Evolutionary conservation across 305 asterid species (phyloP).

Genomic region (Fraxinus greggii): DNA sequence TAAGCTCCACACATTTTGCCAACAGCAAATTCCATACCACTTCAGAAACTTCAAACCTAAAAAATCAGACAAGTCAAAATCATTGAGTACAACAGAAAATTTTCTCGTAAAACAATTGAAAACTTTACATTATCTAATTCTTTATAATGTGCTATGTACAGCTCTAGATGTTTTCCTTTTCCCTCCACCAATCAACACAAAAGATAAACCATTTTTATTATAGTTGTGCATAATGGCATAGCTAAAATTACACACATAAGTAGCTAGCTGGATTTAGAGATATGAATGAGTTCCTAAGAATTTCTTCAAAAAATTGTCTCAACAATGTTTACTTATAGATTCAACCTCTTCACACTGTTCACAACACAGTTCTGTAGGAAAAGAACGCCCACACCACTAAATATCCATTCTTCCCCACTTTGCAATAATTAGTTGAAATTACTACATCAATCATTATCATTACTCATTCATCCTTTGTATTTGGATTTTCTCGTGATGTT

Average conservation of each 20-base stretch:
- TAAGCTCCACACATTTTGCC: conserved; percentile 69
- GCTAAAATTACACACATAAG: not conserved
- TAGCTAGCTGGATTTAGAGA: not conserved
- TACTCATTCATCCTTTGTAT: not conserved
- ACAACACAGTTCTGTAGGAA: not conserved
- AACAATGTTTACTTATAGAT: not conserved
- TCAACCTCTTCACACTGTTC: not conserved
- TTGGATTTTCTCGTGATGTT: not conserved
- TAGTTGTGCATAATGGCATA: not conserved
- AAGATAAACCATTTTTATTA: not conserved
- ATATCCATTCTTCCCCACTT: not conserved
- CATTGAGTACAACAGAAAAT: conserved; percentile 9
- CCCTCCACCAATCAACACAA: conserved; percentile 6
- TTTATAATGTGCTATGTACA: not conserved
- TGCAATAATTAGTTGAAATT: not conserved
- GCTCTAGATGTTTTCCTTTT: not conserved
- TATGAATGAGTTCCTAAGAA: not conserved
- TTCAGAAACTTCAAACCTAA: conserved; percentile 74
- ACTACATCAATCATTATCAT: not conserved
- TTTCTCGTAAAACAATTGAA: not conserved
- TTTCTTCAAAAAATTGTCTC: conserved; percentile 5
- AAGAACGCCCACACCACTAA: not conserved
- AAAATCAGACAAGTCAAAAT: conserved; percentile 17
- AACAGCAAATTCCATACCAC: conserved; percentile 62
- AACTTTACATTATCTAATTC: not conserved